These are phyloP conservation scores for Nitzschia inconspicua DNA, from an alignment of 108 stramenopile species.

Conservation along the genomic window DNA sequence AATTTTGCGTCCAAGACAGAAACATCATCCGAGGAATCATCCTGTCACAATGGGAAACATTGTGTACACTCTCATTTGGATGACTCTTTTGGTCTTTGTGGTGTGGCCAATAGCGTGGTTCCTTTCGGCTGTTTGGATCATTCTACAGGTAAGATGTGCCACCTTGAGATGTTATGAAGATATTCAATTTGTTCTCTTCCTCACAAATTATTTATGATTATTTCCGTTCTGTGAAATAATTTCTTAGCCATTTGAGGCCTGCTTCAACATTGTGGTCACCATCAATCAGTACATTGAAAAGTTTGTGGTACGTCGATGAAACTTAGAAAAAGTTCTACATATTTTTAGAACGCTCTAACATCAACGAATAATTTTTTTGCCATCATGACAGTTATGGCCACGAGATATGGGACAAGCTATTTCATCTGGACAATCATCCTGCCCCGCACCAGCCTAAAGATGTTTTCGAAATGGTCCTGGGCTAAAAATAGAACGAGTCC, in stretches of 20 bases:
- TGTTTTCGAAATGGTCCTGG: not conserved
- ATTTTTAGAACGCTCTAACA: too few relatives aligned
- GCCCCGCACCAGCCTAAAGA: constrained; percentile 15
- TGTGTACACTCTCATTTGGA: constrained; percentile 20
- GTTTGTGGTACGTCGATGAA: constrained; percentile 25
- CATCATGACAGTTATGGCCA: too few relatives aligned
- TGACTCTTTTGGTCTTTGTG: constrained; percentile 25
- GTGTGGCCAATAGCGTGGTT: constrained; percentile 33
- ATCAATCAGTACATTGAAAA: constrained; percentile 19
- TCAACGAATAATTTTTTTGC: too few relatives aligned
- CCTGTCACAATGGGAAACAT: not conserved
- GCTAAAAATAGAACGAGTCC: not conserved
- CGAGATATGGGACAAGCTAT: constrained; percentile 39
- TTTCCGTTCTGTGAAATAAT: not conserved
- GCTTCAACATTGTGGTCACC: constrained; percentile 16
- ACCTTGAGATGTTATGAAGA: too few relatives aligned
- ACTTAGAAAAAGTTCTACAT: too few relatives aligned
- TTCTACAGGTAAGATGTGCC: constrained; percentile 20
- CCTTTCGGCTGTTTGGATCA: constrained; percentile 17
- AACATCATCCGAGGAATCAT: constrained; percentile 1
- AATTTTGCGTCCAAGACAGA: not conserved
- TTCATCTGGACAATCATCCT: constrained; percentile 11
- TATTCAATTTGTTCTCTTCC: not conserved
- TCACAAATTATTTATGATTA: too few relatives aligned
- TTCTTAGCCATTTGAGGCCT: constrained; percentile 40